Percentiles rank a stretch among this genome's conserved stretches.
These are phyloP conservation scores for Terfezia boudieri DNA, from an alignment of 495 filamentous ascomycete genomes.

Conservation along the genomic window DNA sequence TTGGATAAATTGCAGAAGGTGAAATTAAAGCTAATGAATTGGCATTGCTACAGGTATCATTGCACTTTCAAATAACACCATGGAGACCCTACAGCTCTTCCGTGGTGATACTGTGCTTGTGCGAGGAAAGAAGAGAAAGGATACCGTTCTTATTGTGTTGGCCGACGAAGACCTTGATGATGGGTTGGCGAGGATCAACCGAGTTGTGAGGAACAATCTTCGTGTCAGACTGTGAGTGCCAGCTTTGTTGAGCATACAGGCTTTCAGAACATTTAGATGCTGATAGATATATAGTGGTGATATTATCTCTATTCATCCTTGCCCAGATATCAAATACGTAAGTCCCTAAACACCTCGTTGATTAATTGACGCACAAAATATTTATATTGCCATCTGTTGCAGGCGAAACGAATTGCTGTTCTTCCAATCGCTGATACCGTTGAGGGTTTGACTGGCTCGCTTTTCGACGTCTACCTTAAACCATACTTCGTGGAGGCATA, in stretches of 20 bases:
- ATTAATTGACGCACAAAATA: constrained; percentile 1
- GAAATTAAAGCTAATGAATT: background rate
- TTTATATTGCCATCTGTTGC: constrained; percentile 7
- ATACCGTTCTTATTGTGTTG: constrained; percentile 90
- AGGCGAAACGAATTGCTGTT: constrained; percentile 98
- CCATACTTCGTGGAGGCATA: constrained; percentile 99
- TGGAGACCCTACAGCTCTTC: constrained; percentile 96
- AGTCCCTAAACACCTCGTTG: constrained; percentile 19
- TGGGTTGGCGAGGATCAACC: constrained; percentile 87
- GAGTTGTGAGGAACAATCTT: constrained; percentile 91
- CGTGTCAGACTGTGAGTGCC: constrained; percentile 51
- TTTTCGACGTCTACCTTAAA: constrained; percentile 97
- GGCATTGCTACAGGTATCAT: constrained; percentile 36
- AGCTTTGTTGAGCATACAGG: background rate
- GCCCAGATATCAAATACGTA: constrained; percentile 99
- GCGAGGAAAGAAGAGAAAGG: constrained; percentile 98
- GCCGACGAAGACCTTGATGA: constrained; percentile 97
- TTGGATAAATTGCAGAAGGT: background rate
- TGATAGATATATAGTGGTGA: constrained; percentile 39
- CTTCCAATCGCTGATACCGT: constrained; percentile 96
- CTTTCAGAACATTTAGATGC: background rate
- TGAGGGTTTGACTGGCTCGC: constrained; percentile 85
- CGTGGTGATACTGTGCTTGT: constrained; percentile 93
- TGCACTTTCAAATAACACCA: constrained; percentile 92
- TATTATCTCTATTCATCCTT: constrained; percentile 90